phyloP scores from a whole-genome alignment of 768 basidiomycete species.

The Lactarius trivialis region DNA sequence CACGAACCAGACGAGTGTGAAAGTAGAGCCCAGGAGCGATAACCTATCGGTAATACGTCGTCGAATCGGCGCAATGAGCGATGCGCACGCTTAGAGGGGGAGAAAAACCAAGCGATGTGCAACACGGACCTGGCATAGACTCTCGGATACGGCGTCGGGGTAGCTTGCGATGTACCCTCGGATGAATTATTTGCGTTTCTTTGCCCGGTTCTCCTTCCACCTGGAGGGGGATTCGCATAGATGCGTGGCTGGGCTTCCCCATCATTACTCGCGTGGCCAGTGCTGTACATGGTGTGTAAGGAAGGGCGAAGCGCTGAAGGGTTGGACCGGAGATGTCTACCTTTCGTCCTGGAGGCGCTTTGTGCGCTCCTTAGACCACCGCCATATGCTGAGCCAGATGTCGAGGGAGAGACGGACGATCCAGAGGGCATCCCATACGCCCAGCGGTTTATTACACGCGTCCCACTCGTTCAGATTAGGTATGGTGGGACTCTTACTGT shows the following conservation, averaged over 20 bases:
- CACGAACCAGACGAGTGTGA: slow-evolving; percentile 78
- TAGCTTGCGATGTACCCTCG: neutral
- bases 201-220: slow-evolving; percentile 1
- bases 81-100: neutral
- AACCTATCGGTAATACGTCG: slow-evolving; percentile 37
- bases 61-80: neutral
- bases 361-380: slow-evolving; percentile 35
- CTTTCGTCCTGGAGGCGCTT: slow-evolving; percentile 22
- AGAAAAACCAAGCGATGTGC: neutral
- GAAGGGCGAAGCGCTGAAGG: neutral
- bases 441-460: slow-evolving; percentile 59
- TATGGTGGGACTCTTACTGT: slow-evolving; percentile 40
- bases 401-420: slow-evolving; percentile 46
- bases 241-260: neutral
- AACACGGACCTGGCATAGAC: slow-evolving; percentile 16
- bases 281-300: slow-evolving; percentile 1
- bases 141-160: slow-evolving; percentile 19
- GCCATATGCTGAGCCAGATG: slow-evolving; percentile 49
- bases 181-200: neutral
- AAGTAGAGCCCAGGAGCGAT: slow-evolving; percentile 56
- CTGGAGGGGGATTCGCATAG: neutral
- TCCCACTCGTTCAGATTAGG: slow-evolving; percentile 46
- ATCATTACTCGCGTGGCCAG: neutral
- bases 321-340: slow-evolving; percentile 3
- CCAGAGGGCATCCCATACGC: slow-evolving; percentile 65